Percentiles rank a stretch among this genome's conserved stretches.
These are phyloP conservation scores for Phytophthora tentaculata DNA, from an alignment of 352 stramenopile species.

Conservation along the genomic window DNA sequence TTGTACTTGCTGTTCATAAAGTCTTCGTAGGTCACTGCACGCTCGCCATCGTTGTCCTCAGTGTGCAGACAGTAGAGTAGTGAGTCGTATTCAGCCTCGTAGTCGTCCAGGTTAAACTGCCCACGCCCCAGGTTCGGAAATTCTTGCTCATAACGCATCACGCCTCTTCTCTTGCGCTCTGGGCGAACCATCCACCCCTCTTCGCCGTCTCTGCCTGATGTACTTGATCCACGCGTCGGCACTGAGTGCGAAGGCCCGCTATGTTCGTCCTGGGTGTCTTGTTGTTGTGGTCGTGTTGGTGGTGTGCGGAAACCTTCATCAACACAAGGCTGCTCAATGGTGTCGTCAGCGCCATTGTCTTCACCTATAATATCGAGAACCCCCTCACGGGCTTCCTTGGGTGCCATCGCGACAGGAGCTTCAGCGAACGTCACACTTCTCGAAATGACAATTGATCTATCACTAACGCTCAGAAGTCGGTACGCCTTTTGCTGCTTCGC, in stretches of 20 bases:
- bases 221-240: too few species aligned
- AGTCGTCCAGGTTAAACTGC: not conserved
- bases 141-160: slow-evolving; percentile 1
- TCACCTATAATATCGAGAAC: too few species aligned
- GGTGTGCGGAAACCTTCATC: too few species aligned
- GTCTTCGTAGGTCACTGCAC: not conserved
- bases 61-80: not conserved
- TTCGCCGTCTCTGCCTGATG: not conserved
- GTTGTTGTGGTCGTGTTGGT: too few species aligned
- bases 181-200: not conserved
- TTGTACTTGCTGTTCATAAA: not conserved
- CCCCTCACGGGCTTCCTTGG: too few species aligned
- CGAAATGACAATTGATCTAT: too few species aligned
- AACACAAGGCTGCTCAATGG: too few species aligned
- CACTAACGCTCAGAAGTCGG: not conserved
- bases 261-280: too few species aligned
- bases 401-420: too few species aligned
- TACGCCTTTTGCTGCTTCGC: not conserved
- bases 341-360: too few species aligned
- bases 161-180: not conserved
- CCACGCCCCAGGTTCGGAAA: not conserved
- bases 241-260: too few species aligned
- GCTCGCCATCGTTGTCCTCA: not conserved
- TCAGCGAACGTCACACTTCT: too few species aligned
- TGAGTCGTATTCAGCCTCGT: not conserved